phyloP scores from a whole-genome alignment of 2,329 filamentous ascomycete species.

The Diaporthe ampelina region DNA sequence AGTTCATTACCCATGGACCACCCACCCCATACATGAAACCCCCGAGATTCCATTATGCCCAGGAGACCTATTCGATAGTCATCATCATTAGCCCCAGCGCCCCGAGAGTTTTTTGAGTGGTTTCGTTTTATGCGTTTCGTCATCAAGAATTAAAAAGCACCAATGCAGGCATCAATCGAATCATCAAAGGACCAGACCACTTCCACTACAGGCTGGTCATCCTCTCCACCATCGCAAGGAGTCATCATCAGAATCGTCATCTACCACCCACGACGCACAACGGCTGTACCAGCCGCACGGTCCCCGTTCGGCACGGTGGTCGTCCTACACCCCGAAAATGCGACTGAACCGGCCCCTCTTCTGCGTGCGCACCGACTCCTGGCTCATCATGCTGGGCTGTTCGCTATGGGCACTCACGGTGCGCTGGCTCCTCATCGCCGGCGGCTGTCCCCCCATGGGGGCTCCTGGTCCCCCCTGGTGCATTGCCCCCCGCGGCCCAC shows the following conservation, averaged over 20 bases:
- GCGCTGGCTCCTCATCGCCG: conserved; percentile 36
- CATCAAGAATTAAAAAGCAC: conserved; percentile 2
- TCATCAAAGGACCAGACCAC: neutral
- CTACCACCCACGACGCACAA: neutral
- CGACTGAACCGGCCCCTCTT: conserved; percentile 40
- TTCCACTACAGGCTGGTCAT: neutral
- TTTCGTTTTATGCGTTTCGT: conserved; percentile 26
- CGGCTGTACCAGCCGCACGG: neutral
- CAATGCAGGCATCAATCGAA: neutral
- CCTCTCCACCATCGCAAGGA: neutral
- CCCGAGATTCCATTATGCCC: conserved; percentile 19
- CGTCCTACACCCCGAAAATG: conserved; percentile 35
- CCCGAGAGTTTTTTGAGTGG: conserved; percentile 3
- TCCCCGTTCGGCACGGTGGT: neutral
- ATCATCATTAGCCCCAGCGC: conserved; percentile 31
- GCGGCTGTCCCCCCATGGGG: conserved; percentile 19
- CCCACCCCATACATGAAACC: neutral
- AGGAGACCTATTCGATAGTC: conserved; percentile 25
- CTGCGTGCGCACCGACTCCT: conserved; percentile 38
- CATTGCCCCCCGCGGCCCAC: neutral
- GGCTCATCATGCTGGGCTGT: conserved; percentile 41
- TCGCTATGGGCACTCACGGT: conserved; percentile 36
- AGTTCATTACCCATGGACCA: neutral
- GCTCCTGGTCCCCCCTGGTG: neutral
- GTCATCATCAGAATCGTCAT: neutral